Evolutionary conservation across 2,329 filamentous ascomycete genomes (phyloP), one percentile per base, ranked within the genome.

Genomic region (Diplocarpon mali): DNA sequence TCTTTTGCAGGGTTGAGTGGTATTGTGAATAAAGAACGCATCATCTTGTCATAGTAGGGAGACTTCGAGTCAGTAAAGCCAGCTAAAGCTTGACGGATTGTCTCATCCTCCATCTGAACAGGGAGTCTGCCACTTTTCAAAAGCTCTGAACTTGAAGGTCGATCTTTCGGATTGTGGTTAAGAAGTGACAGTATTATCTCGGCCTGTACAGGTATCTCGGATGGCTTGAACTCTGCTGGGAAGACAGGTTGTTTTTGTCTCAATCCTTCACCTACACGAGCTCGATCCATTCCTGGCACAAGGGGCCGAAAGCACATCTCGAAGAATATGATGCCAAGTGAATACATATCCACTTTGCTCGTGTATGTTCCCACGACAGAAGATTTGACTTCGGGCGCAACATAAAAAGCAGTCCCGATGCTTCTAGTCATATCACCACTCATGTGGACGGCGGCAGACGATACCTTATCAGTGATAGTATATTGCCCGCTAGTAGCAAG

Each of bases 281-380:
- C 75, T 50, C 78, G 72, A 55, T 82, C 73, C 76, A 82, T 81
- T 4, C 77, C 78, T 7, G 56, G 54, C 10, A 70, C 54, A 60
- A 80, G 69, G 0, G 76, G 71, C 29, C 69, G 65, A 52, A 80
- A 89, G 58, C 85, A 93, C 92, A 98, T 98, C 64, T 98, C 92
- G 55, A 95, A 96, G 66, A 98, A 94, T 46, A 98, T 96, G 51
- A 98, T 85, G 0, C 92, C 92, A 35, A 98, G 71, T 0, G 90
- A 95, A 61, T 92, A 98, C 90, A 98, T 96, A 67, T 98, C 92
- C 1, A 96, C 89, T 64, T 95, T 96, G 46, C 86, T 81, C 48
- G 85, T 93, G 62, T 96, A 96, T 49, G 80, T 80, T 3, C 83
- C 83, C 28, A 75, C 75, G 5, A 80, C 80, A 5, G 75, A 75